These are phyloP conservation scores for Ajuga reptans DNA, from an alignment of 305 asterid species.

Conservation along the genomic window DNA sequence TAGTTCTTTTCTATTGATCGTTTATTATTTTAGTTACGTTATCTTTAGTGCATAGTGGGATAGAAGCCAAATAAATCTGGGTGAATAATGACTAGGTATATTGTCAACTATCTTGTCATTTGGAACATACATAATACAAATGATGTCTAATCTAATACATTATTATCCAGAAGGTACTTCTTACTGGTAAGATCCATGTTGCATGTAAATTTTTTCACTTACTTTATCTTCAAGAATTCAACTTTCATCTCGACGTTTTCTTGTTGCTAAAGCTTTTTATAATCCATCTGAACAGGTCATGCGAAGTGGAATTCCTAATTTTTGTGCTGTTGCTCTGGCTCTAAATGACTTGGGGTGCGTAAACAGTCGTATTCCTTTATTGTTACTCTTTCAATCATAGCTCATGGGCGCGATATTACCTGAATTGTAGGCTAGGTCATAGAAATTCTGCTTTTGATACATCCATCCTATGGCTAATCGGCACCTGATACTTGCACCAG, in stretches of 20 bases:
- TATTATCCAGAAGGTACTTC: neutral
- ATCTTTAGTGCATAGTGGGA: neutral
- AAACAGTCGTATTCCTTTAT: no score
- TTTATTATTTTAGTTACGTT: neutral
- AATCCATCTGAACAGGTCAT: slow-evolving; percentile 34
- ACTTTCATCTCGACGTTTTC: slow-evolving; percentile 1
- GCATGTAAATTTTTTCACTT: slow-evolving; percentile 17
- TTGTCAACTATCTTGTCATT: slow-evolving; percentile 17
- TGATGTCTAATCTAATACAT: neutral
- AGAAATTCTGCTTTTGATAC: no score
- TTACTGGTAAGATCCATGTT: neutral
- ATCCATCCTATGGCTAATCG: neutral
- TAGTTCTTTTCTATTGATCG: neutral
- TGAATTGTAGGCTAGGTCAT: no score
- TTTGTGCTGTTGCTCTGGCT: slow-evolving; percentile 90
- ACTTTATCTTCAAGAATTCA: neutral
- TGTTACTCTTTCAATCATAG: no score
- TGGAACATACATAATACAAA: slow-evolving; percentile 37
- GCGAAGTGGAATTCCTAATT: slow-evolving; percentile 84
- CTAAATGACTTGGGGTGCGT: no score
- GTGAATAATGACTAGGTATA: neutral
- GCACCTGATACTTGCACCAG: neutral
- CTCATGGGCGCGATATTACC: neutral
- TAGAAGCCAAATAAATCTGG: slow-evolving; percentile 4
- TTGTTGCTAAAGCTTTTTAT: neutral